A percentile compares a stretch with the other conserved stretches of the same genome.
phyloP scores from a whole-genome alignment of 2,329 filamentous ascomycete genomes.

The Alternaria burnsii region DNA sequence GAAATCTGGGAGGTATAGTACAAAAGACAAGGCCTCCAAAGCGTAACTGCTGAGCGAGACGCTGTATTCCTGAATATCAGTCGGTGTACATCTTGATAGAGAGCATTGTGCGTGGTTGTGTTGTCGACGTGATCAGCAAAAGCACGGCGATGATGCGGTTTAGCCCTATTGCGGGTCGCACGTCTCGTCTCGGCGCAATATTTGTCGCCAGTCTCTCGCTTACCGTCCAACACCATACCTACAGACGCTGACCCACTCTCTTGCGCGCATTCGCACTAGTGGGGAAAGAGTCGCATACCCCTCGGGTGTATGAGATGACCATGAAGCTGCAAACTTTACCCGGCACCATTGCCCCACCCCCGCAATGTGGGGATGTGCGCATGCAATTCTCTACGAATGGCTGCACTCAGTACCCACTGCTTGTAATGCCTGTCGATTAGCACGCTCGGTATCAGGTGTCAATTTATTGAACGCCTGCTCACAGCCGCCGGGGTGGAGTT shows the following conservation, averaged over 20 bases:
- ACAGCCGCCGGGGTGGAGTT: background rate
- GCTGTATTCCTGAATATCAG: background rate
- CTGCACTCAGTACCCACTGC: background rate
- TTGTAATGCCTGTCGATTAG: background rate
- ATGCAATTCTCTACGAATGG: background rate
- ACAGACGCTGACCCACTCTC: background rate
- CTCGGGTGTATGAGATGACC: background rate
- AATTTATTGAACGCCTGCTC: background rate
- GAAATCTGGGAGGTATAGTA: background rate
- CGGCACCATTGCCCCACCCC: constrained; percentile 39
- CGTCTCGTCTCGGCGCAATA: constrained; percentile 1
- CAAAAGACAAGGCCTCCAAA: background rate
- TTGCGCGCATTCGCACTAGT: background rate
- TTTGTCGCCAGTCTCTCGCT: background rate
- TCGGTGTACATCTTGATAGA: background rate
- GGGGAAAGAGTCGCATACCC: background rate
- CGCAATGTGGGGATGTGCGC: constrained; percentile 38
- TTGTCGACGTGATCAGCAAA: background rate
- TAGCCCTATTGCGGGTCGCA: background rate
- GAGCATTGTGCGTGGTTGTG: background rate
- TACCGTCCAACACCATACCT: background rate
- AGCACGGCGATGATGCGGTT: background rate
- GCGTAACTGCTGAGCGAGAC: background rate
- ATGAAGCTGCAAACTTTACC: constrained; percentile 27
- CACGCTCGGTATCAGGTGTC: background rate